Base-by-base conservation (phyloP, 345 rosid genomes). In the Lumnitzera racemosa region DNA sequence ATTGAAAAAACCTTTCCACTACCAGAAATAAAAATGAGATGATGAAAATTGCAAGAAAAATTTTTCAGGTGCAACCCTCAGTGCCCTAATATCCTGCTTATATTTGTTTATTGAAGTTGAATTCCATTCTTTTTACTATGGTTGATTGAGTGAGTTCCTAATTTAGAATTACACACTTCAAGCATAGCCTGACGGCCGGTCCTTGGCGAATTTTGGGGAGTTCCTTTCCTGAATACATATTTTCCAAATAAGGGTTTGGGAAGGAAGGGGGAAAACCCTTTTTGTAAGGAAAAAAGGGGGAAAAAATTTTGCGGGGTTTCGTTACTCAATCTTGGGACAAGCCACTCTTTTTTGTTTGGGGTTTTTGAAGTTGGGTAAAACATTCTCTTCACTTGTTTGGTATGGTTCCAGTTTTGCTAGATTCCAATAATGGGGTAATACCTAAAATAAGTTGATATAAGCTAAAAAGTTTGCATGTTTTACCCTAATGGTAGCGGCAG, bases 191-290 rank as follows among this genome's bases (percentile, higher is more conserved):
- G 97, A 90, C 81, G 97, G 99, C 57, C 80, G 99, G 95, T 88
- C 63, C 77, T 78, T 87, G 72, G 95, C 87, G 59, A 95, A 94
- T 71, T 94, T 94, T 61, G 82, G 86, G 81, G 80, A 84, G 20
- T 75, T 83, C 61, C 74, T 56, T 56, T 94, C 43, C 65, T 94
- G 80, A 90, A 87, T 65, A 94, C 96, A 11, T 94, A 90, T 79
- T 76, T 87, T 11, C 99, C 99, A 57, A 94, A 94, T 68, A 94
- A 94, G 71, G 99, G 97, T 56, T 94, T n/a, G n/a, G 99, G 99
- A 94, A 81, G 81, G 99, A 92, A 17, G 96, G 86, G 73, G 97
- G 84, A 65, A 94, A 84, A n/a, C n/a, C 59, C 75, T 96, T 29
- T 94, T 90, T 74, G 91, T 65, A 62, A 83, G 95, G 68, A 87